These are phyloP conservation scores for Phytomonas sp. DNA, from an alignment of 208 protist species.

Conservation along the genomic window DNA sequence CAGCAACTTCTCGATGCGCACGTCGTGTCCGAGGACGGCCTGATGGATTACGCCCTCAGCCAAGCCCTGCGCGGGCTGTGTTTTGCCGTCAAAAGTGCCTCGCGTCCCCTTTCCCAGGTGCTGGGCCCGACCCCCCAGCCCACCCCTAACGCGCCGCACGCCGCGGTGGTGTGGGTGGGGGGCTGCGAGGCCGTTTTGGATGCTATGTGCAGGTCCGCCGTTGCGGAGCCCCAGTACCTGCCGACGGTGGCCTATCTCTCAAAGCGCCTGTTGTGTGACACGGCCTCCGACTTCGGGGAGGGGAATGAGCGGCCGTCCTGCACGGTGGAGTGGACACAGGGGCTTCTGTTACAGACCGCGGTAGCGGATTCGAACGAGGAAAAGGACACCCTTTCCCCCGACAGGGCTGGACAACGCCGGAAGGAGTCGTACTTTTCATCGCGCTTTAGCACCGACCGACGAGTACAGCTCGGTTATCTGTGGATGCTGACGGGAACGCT, in stretches of 20 bases:
- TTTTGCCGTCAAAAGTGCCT: constrained; percentile 30
- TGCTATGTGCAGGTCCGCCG: constrained; percentile 23
- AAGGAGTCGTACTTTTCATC: constrained; percentile 13
- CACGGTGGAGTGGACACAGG: constrained; percentile 51
- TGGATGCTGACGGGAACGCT: constrained; percentile 43
- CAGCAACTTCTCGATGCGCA: constrained; percentile 41
- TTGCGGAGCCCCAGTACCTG: constrained; percentile 15
- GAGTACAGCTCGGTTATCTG: constrained; percentile 59
- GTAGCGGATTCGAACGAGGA: background rate
- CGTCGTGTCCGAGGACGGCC: constrained; percentile 47
- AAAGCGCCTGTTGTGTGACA: constrained; percentile 47
- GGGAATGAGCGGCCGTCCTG: constrained; percentile 80
- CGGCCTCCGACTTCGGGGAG: constrained; percentile 44
- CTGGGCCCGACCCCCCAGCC: background rate
- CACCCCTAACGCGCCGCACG: background rate
- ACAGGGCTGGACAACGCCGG: background rate
- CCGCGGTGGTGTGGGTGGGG: constrained; percentile 11
- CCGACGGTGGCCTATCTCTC: constrained; percentile 45
- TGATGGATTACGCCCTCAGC: constrained; percentile 55
- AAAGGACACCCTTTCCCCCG: background rate
- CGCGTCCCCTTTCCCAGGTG: background rate
- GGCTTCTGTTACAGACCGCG: constrained; percentile 17
- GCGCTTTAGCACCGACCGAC: constrained; percentile 22
- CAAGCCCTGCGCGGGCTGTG: constrained; percentile 61
- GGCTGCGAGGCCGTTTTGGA: constrained; percentile 44